phyloP scores from a whole-genome alignment of 1,284 basidiomycete genomes.

The Takashimella tepidaria region DNA sequence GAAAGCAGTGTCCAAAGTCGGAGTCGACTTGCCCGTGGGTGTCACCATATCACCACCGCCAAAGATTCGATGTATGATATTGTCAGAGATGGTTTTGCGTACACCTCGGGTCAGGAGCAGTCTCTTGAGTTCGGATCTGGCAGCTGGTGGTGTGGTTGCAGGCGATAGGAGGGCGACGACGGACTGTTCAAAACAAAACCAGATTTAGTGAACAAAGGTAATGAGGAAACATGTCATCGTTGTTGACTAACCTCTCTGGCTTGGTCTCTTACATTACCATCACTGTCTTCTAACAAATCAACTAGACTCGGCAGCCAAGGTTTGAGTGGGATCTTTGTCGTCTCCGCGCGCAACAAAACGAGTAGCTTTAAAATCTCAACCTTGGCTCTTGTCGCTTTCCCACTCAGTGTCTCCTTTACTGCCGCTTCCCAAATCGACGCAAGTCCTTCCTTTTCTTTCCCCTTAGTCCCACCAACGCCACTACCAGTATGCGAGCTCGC shows the following conservation, averaged over 20 bases:
- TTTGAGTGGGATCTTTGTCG: constrained; percentile 72
- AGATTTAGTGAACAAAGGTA: neutral
- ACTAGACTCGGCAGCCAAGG: constrained; percentile 77
- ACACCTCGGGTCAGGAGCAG: constrained; percentile 78
- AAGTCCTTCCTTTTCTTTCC: constrained; percentile 70
- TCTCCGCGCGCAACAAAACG: constrained; percentile 61
- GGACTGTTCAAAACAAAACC: constrained; percentile 55
- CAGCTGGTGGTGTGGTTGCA: constrained; percentile 71
- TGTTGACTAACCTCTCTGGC: constrained; percentile 53
- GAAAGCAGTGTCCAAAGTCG: constrained; percentile 41
- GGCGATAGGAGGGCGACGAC: constrained; percentile 80
- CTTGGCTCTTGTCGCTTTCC: constrained; percentile 67
- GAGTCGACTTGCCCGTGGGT: neutral
- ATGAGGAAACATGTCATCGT: neutral
- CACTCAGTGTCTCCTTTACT: constrained; percentile 64
- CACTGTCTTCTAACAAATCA: constrained; percentile 80
- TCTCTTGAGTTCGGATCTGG: constrained; percentile 87
- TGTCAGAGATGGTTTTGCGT: constrained; percentile 68
- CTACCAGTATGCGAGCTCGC: neutral
- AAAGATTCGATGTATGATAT: constrained; percentile 49
- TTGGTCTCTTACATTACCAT: constrained; percentile 80
- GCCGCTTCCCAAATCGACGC: constrained; percentile 69
- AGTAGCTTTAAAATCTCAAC: constrained; percentile 43
- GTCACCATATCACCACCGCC: constrained; percentile 13
- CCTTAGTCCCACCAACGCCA: constrained; percentile 51